A percentile compares a stretch with the other conserved stretches of the same genome.
Conservation (phyloP, 345 rosid genomes). For the Noccaea caerulescens region DNA sequence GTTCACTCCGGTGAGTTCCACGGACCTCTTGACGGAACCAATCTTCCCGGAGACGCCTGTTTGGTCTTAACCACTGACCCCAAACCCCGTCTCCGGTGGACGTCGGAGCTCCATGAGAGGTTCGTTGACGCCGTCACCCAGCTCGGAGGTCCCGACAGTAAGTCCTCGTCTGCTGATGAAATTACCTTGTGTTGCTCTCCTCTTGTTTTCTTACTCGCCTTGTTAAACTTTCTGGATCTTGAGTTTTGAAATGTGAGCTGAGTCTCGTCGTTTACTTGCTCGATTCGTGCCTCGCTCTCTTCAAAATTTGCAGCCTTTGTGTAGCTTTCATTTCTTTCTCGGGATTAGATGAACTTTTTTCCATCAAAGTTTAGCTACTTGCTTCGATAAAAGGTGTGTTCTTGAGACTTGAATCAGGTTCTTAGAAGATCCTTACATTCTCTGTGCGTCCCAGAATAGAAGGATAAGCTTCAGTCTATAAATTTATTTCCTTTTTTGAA, state of each 20-base stretch:
- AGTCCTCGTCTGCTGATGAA: conserved; percentile 30
- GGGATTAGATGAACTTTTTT: neutral
- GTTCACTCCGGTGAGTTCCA: conserved; percentile 46
- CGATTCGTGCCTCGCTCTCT: neutral
- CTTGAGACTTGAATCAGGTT: neutral
- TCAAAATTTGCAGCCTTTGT: neutral
- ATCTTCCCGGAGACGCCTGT: conserved; percentile 75
- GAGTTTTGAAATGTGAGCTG: conserved; percentile 28
- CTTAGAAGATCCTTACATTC: neutral
- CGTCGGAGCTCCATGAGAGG: conserved; percentile 86
- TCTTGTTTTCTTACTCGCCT: neutral
- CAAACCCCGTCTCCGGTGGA: conserved; percentile 94
- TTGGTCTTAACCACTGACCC: conserved; percentile 90
- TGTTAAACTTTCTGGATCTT: conserved; percentile 32
- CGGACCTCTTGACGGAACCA: conserved; percentile 66
- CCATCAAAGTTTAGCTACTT: conserved; percentile 3
- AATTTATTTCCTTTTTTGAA: conserved; percentile 17
- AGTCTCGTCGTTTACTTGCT: neutral
- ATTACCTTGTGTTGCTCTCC: neutral
- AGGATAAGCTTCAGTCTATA: neutral
- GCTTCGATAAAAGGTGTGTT: neutral
- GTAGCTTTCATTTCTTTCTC: neutral
- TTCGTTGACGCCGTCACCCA: conserved; percentile 91
- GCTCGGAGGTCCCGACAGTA: conserved; percentile 95
- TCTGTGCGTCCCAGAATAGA: neutral